These are phyloP conservation scores for Tardiomyces blankii DNA, from an alignment of 1,139 yeast species.

Conservation along the genomic window DNA sequence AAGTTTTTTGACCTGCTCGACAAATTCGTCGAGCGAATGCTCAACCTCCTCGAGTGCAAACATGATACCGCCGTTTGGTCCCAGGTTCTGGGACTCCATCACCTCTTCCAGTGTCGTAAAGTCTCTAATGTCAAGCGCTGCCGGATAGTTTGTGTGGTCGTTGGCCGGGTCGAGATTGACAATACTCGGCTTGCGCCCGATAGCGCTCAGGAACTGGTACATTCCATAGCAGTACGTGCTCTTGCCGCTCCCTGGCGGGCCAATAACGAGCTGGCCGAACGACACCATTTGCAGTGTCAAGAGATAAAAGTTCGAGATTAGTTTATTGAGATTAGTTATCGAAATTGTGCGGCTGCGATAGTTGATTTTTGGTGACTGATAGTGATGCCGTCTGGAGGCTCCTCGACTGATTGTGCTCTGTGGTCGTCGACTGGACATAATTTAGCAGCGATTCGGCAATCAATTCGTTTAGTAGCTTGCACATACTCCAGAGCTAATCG, in stretches of 20 bases:
- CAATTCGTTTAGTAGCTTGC: too few relatives aligned
- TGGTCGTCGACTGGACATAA: too few relatives aligned
- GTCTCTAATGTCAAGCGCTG: constrained; percentile 82
- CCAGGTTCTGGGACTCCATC: constrained; percentile 71
- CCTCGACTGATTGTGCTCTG: too few relatives aligned
- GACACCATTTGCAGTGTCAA: constrained; percentile 22
- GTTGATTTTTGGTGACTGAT: too few relatives aligned
- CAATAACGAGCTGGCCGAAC: constrained; percentile 88
- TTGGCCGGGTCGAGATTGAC: constrained; percentile 94
- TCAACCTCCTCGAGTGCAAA: constrained; percentile 65
- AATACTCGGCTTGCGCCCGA: constrained; percentile 77
- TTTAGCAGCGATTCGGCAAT: too few relatives aligned
- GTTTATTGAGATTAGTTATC: too few relatives aligned
- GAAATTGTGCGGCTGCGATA: too few relatives aligned
- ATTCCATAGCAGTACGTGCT: constrained; percentile 90
- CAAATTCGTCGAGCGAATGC: constrained; percentile 45
- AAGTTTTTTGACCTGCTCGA: constrained; percentile 45
- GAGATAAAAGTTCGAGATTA: too few relatives aligned
- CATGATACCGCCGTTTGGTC: constrained; percentile 95
- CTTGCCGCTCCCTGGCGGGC: constrained; percentile 98
- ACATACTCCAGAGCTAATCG: too few relatives aligned
- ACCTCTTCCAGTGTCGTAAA: constrained; percentile 79
- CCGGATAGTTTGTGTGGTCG: constrained; percentile 69
- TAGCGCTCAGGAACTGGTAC: constrained; percentile 83
- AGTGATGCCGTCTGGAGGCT: too few relatives aligned